Conservation (phyloP, 352 stramenopile species). For the Pythium graminicola region DNA sequence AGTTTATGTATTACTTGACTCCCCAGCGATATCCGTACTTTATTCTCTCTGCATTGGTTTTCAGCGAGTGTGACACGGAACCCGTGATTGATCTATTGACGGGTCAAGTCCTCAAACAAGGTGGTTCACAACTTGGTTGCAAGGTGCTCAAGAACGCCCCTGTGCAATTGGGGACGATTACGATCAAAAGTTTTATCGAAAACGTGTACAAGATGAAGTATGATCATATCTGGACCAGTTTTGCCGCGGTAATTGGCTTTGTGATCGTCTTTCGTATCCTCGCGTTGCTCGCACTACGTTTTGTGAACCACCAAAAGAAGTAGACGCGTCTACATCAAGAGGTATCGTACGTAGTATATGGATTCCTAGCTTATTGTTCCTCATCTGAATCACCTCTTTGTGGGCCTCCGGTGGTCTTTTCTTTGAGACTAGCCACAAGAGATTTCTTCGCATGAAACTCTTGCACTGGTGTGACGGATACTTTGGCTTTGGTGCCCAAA, state of each 20-base stretch:
- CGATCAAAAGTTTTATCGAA: conserved; percentile 28
- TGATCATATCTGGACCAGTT: conserved; percentile 25
- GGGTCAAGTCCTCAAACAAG: conserved; percentile 1
- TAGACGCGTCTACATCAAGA: no score
- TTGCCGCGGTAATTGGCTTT: conserved; percentile 18
- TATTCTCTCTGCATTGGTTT: conserved; percentile 21
- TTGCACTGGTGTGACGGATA: conserved; percentile 17
- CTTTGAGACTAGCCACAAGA: no score
- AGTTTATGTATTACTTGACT: conserved; percentile 29
- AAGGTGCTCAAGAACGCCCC: conserved; percentile 20
- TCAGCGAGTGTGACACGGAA: conserved; percentile 19
- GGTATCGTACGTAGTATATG: no score
- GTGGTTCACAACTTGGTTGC: conserved; percentile 17
- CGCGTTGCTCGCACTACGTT: conserved; percentile 28
- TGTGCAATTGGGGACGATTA: conserved; percentile 16
- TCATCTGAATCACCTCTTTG: no score
- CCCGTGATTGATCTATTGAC: conserved; percentile 14
- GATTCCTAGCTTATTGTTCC: no score
- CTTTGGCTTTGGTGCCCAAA: conserved; percentile 19
- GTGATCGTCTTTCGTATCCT: conserved; percentile 29
- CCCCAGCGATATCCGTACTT: conserved; percentile 24
- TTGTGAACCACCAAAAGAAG: conserved; percentile 33
- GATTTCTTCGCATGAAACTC: conserved; percentile 13
- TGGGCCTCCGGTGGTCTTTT: no score
- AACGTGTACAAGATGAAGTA: conserved; percentile 26